These are phyloP conservation scores for Paralagenidium karlingii DNA, from an alignment of 352 stramenopile genomes.

Conservation along the genomic window DNA sequence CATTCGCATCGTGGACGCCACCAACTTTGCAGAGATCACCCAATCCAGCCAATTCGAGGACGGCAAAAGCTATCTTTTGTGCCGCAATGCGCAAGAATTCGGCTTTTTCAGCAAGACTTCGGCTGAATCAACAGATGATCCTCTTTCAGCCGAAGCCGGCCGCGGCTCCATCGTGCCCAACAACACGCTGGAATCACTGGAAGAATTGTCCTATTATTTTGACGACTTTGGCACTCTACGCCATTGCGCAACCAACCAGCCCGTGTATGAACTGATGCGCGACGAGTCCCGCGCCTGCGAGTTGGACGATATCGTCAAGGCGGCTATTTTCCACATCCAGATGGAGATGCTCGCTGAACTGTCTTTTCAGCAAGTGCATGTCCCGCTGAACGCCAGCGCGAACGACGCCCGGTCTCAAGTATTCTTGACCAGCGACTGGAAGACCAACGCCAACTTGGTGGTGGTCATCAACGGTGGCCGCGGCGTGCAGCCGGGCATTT, in stretches of 20 bases:
- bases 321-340: slow-evolving; percentile 75
- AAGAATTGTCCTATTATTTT: slow-evolving; percentile 73
- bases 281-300: slow-evolving; percentile 43
- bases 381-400: slow-evolving; percentile 37
- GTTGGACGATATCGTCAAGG: slow-evolving; percentile 70
- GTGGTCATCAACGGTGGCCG: slow-evolving; percentile 59
- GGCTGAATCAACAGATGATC: slow-evolving; percentile 4
- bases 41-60: slow-evolving; percentile 31
- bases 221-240: slow-evolving; percentile 49
- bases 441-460: slow-evolving; percentile 35
- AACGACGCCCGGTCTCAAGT: slow-evolving; percentile 32
- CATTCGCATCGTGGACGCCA: slow-evolving; percentile 44
- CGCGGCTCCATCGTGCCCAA: slow-evolving; percentile 26
- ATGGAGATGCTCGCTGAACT: slow-evolving; percentile 76
- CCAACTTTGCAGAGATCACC: slow-evolving; percentile 23
- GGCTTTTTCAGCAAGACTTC: background rate
- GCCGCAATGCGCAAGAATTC: slow-evolving; percentile 18
- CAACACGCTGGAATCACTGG: slow-evolving; percentile 55
- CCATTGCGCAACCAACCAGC: slow-evolving; percentile 57
- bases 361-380: slow-evolving; percentile 55
- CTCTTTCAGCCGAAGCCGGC: slow-evolving; percentile 22
- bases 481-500: slow-evolving; percentile 60
- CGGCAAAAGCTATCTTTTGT: slow-evolving; percentile 67
- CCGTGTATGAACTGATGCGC: slow-evolving; percentile 65
- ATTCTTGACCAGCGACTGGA: slow-evolving; percentile 60